Evolutionary conservation across 768 basidiomycete genomes (phyloP).

Genomic region (Lyophyllum decastes): DNA sequence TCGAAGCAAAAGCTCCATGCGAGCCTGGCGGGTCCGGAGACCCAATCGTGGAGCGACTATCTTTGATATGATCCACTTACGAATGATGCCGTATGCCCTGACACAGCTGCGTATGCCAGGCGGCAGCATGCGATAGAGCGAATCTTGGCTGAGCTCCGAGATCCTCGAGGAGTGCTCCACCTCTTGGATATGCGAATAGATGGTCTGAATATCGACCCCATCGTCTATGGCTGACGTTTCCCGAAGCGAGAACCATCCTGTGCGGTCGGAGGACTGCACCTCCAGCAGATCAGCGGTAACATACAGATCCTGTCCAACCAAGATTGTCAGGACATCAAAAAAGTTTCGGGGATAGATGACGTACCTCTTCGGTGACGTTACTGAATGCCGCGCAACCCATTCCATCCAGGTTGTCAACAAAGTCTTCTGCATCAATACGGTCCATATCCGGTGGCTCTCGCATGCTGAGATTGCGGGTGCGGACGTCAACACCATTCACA

Average conservation of each 20-base stretch:
- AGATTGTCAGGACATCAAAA: constrained; percentile 1
- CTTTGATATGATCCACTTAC: constrained; percentile 78
- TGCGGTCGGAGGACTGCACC: constrained; percentile 76
- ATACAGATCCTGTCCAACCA: constrained; percentile 64
- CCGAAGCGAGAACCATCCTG: constrained; percentile 72
- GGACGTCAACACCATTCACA: constrained; percentile 22
- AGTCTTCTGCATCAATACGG: constrained; percentile 60
- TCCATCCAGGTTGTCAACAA: constrained; percentile 78
- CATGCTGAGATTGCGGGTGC: constrained; percentile 37
- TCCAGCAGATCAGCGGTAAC: constrained; percentile 78
- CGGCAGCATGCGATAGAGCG: constrained; percentile 72
- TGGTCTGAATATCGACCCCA: constrained; percentile 74
- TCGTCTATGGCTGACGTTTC: constrained; percentile 61
- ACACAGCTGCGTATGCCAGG: constrained; percentile 76
- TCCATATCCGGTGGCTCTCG: constrained; percentile 65
- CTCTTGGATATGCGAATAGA: constrained; percentile 73
- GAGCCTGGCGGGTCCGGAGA: constrained; percentile 59
- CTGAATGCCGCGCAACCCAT: constrained; percentile 76
- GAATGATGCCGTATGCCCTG: constrained; percentile 72
- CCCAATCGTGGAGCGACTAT: constrained; percentile 67
- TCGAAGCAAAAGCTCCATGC: constrained; percentile 72
- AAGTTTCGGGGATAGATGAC: constrained; percentile 15
- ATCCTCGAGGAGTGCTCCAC: constrained; percentile 74
- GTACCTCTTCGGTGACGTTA: constrained; percentile 78
- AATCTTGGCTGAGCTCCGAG: constrained; percentile 69